Base-by-base conservation (phyloP, 1,284 basidiomycete species). In the Puccinia horiana region DNA sequence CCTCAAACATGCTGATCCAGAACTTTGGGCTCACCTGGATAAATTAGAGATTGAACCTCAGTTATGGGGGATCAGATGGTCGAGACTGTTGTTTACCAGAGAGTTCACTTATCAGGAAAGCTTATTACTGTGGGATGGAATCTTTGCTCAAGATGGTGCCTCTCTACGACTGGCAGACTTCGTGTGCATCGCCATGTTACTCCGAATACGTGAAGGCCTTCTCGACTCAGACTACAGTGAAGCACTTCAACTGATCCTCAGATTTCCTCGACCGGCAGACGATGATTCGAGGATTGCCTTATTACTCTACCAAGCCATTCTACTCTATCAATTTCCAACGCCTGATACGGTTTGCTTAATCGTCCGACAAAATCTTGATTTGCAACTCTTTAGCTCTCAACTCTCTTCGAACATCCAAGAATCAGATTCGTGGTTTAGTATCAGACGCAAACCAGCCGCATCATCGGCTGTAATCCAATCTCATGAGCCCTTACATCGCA, bases 51-150 rank as follows among this genome's bases (percentile, higher is more conserved):
- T 86, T 56, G 85, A 86, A 70, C 84, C 85, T 29, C 85, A 86
- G 72, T 82, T 86, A 56, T 86, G 84, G 79, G 85, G 84, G n/a
- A 83, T 86, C 37, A 76, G 85, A 42, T 86, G 86, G 86, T 83
- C 86, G 18, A 83, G 85, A 29, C 84, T 86, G 63, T 83, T 86
- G 63, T 86, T 86, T 70, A 84, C 84, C 0, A 84, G 86, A 58
- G 85, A 84, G 65, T 86, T 86, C 74, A 70, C 84, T 12, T 49
- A 84, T 14, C 81, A 84, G 16, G 84, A 85, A 20, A 83, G 83
- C 4, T 26, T 85, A n/a, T 77, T 80, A 65, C 75, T 87, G 1
- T 87, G 86, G 86, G 86, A 87, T 82, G 84, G 83, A 3, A 81
- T 87, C 26, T 84, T 87, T 42, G 81, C 82, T 8, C 35, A 83